Evolutionary conservation across 2,329 filamentous ascomycete genomes (phyloP), one percentile per base, ranked within the genome.

Genomic region (Scedosporium minutisporum): DNA sequence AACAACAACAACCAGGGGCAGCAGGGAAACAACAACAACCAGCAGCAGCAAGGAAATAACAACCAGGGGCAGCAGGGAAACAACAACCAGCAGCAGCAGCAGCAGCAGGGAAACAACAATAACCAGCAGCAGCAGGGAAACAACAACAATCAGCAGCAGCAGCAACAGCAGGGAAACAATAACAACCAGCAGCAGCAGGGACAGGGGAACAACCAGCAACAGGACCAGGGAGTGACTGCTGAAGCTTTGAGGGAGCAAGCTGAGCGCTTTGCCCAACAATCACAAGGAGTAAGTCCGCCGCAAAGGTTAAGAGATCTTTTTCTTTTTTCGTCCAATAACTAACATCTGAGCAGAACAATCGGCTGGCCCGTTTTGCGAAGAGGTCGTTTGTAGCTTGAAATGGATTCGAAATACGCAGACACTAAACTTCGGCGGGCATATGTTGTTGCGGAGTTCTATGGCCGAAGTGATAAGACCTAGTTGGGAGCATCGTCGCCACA

Each of bases 21-120:
- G 51, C 65, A 65, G 38, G 63, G 63, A 48, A 57, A 64, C 29
- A 58, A 55, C 21, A 63, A 65, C 4, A 61, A 64, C 25, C 62
- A 64, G 44, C 63, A 64, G 18, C 61, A 57, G 33, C 63, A 67
- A 25, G 25, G 62, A 9, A 51, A 61, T 33, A 60, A 64, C 51
- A 62, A 62, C 44, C 60, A 63, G 29, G 53, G 60, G 18, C 62
- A 63, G 41, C 61, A 63, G 18, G 53, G 51, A 29, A 38, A 66
- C 48, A 55, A 33, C 53, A 63, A 59, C 53, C 46, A 61, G 18
- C 46, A 63, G 18, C 55, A 55, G 21, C n/a, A 60, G 21, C 12
- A 58, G 29, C 55, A 58, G 33, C 42, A 60, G 44, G 21, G 42
- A 62, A 48, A 18, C 60, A 62, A 66, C 66, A 71, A 63, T 21